Evolutionary conservation across 2,329 filamentous ascomycete genomes (phyloP).

Genomic region (Calonectria hawksworthii): DNA sequence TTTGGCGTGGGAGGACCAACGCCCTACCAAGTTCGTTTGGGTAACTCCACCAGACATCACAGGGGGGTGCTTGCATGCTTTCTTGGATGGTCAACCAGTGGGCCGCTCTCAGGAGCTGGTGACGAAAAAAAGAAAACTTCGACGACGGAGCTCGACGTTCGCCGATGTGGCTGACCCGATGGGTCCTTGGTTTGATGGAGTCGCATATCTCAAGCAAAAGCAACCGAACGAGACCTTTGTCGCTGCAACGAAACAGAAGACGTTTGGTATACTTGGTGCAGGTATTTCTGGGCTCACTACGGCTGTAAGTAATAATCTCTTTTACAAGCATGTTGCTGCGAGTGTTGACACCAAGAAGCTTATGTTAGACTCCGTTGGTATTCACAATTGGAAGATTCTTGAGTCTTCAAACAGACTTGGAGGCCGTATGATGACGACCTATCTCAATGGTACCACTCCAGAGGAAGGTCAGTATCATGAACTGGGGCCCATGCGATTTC

Average conservation of each 20-base stretch:
- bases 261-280: conserved; percentile 52
- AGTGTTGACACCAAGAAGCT: not conserved
- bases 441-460: conserved; percentile 54
- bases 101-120: conserved; percentile 56
- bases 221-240: conserved; percentile 38
- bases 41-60: conserved; percentile 38
- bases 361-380: conserved; percentile 57
- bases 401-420: conserved; percentile 58
- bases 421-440: conserved; percentile 59
- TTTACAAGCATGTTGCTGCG: conserved; percentile 27
- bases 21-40: conserved; percentile 40
- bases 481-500: conserved; percentile 76
- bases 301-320: conserved; percentile 7
- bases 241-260: conserved; percentile 43
- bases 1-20: conserved; percentile 18
- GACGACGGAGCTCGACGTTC: conserved; percentile 69
- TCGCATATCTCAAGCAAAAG: conserved; percentile 42
- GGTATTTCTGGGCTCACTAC: conserved; percentile 52
- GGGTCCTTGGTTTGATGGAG: conserved; percentile 44
- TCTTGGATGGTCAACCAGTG: conserved; percentile 49
- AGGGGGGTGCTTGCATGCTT: conserved; percentile 56
- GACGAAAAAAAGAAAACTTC: conserved; percentile 32
- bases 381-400: conserved; percentile 60
- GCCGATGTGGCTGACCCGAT: conserved; percentile 67
- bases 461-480: conserved; percentile 69